Evolutionary conservation across 2,329 filamentous ascomycete species (phyloP), one percentile per base, ranked within the genome.

Genomic region (Cladosporium velox): DNA sequence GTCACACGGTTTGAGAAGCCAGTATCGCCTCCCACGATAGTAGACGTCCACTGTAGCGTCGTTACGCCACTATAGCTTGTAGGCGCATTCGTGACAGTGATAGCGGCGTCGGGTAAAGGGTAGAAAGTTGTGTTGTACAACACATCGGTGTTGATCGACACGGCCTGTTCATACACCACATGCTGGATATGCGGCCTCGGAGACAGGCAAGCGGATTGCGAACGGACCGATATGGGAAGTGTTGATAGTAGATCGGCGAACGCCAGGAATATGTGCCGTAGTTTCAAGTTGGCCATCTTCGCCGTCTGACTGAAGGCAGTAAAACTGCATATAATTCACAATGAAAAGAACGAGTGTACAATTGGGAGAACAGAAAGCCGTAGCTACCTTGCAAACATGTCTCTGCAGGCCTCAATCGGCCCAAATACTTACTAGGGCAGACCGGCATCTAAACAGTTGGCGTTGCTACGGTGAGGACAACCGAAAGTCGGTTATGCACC

Each of bases 71-170:
- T 66, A 24, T 75, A 62, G 59, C 69, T 72, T 4, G 72, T 76
- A 2, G 74, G 74, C 4, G 74, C 74, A 65, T 75, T 71, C 26
- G 69, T 72, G 26, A 75, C 69, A 2, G 74, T 75, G 34, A 76
- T 67, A 1, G 67, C 68, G 7, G 68, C 68, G 35, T 70, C 59
- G 1, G 72, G 68, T 11, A 73, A 64, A 2, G 72, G 70, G 57
- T 69, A 70, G 54, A 76, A 74, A 2, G 73, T 75, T 11, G 72
- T 76, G 58, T 76, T 76, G 11, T 52, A 64, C 11, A 67, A 64
- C 4, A 75, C 70, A 54, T 72, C 69, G 21, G 72, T 71, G 32
- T 73, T 72, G 38, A 76, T 70, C 24, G 68, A 72, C 3, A 75
- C 70, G 1, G 69, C 66, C 59, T 75, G 72, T 64, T 75, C 69